These are phyloP conservation scores for Grifola frondosa DNA, from an alignment of 1,284 basidiomycete genomes.

Conservation along the genomic window DNA sequence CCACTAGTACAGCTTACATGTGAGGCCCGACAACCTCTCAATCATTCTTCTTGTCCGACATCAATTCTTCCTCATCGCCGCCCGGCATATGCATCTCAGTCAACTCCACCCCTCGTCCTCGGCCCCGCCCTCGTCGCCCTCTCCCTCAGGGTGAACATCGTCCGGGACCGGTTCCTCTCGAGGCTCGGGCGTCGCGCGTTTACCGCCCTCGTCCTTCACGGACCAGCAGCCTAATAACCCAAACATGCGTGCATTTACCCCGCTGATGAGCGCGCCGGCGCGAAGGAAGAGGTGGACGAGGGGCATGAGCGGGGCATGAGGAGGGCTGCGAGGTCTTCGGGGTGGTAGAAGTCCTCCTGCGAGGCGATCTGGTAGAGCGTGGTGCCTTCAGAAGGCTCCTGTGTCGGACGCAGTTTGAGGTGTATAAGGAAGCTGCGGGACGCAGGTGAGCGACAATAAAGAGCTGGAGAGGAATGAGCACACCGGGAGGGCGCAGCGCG, in stretches of 20 bases:
- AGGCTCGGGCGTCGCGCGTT: conserved; percentile 10
- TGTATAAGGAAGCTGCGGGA: conserved; percentile 40
- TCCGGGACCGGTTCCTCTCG: conserved; percentile 9
- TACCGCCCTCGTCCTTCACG: conserved; percentile 10
- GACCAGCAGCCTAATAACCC: conserved; percentile 17
- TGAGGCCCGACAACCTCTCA: too few species aligned
- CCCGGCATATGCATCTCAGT: conserved; percentile 6
- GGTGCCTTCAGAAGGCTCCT: conserved; percentile 22
- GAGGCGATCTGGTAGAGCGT: conserved; percentile 46
- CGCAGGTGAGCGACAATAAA: not conserved
- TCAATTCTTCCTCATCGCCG: not conserved
- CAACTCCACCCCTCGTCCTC: conserved; percentile 2
- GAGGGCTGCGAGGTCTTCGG: conserved; percentile 51
- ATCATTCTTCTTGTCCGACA: conserved; percentile 6
- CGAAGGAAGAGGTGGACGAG: conserved; percentile 40
- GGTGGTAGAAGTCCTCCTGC: conserved; percentile 65
- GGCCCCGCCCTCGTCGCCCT: too few species aligned
- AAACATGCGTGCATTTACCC: conserved; percentile 37
- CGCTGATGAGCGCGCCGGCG: conserved; percentile 40
- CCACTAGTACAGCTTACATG: too few species aligned
- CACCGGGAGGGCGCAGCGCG: conserved; percentile 47
- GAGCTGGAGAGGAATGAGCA: conserved; percentile 8
- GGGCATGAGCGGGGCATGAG: conserved; percentile 50
- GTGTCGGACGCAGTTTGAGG: conserved; percentile 40
- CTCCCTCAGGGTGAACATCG: too few species aligned